phyloP scores from a whole-genome alignment of 2,329 filamentous ascomycete genomes.

The Cryphonectria naterciae region DNA sequence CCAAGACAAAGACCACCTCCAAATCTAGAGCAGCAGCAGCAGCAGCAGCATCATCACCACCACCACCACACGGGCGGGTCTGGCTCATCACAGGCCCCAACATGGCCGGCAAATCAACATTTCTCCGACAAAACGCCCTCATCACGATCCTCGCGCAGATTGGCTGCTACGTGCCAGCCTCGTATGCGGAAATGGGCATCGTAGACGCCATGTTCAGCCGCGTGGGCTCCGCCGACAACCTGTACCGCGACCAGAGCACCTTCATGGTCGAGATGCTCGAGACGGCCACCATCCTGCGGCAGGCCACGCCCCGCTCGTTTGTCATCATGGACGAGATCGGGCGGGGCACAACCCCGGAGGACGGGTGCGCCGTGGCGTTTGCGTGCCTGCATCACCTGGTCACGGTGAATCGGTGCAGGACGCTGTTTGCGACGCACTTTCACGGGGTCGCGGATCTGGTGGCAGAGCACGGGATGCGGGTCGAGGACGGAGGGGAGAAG shows the following conservation, averaged over 20 bases:
- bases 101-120: slow-evolving; percentile 98
- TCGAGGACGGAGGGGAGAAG: slow-evolving; percentile 37
- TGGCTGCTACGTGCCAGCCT: slow-evolving; percentile 89
- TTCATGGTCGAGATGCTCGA: slow-evolving; percentile 99
- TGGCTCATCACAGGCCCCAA: slow-evolving; percentile 84
- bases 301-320: slow-evolving; percentile 82
- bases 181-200: slow-evolving; percentile 82
- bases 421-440: slow-evolving; percentile 95
- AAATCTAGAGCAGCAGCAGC: slow-evolving; percentile 38
- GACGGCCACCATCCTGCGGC: slow-evolving; percentile 84
- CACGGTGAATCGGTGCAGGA: slow-evolving; percentile 74
- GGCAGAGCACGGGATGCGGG: slow-evolving; percentile 49
- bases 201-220: slow-evolving; percentile 97
- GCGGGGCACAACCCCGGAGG: slow-evolving; percentile 88
- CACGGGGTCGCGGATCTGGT: slow-evolving; percentile 83
- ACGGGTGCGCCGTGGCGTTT: slow-evolving; percentile 87
- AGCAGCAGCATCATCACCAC: slow-evolving; percentile 66
- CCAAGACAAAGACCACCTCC: slow-evolving; percentile 9
- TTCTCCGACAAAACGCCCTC: slow-evolving; percentile 91
- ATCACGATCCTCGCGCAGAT: slow-evolving; percentile 93
- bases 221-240: slow-evolving; percentile 89
- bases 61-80: slow-evolving; percentile 56
- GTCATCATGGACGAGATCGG: slow-evolving; percentile 99
- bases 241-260: slow-evolving; percentile 93
- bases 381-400: slow-evolving; percentile 86